A percentile compares a stretch with the other conserved stretches of the same genome.
These are phyloP conservation scores for Puccinia polysora DNA, from an alignment of 1,284 basidiomycete species.

Conservation along the genomic window DNA sequence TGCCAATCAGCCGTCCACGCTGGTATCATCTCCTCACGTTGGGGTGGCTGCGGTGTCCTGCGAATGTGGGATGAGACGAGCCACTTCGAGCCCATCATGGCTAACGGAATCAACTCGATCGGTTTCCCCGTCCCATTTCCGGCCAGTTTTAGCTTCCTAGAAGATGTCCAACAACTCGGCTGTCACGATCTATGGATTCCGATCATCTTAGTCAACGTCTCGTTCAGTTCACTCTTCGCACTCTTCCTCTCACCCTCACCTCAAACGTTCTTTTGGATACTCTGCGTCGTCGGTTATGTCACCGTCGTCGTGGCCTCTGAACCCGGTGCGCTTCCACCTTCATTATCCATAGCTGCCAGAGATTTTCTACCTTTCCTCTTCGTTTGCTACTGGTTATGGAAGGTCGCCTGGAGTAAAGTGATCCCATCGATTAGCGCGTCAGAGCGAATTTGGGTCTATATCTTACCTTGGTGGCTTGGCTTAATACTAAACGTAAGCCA, in stretches of 20 bases:
- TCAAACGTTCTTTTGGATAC: conserved; percentile 19
- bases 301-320: conserved; percentile 16
- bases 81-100: conserved; percentile 41
- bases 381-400: conserved; percentile 51
- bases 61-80: conserved; percentile 46
- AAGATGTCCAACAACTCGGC: not conserved
- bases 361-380: conserved; percentile 52
- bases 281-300: conserved; percentile 41
- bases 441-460: conserved; percentile 48
- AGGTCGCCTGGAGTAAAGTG: conserved; percentile 45
- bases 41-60: conserved; percentile 50
- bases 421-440: conserved; percentile 44
- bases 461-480: conserved; percentile 52
- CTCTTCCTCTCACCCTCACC: not conserved
- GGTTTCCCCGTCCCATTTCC: conserved; percentile 50
- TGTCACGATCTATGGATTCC: conserved; percentile 48
- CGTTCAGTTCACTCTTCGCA: conserved; percentile 3
- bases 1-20: conserved; percentile 52
- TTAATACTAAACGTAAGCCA: conserved; percentile 48
- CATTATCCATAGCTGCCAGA: conserved; percentile 49
- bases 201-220: conserved; percentile 48
- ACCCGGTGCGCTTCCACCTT: conserved; percentile 46
- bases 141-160: conserved; percentile 46
- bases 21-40: conserved; percentile 46
- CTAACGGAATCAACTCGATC: conserved; percentile 48